Conservation (phyloP, 164 flowering plant genomes). For the Stephania cephalantha region DNA sequence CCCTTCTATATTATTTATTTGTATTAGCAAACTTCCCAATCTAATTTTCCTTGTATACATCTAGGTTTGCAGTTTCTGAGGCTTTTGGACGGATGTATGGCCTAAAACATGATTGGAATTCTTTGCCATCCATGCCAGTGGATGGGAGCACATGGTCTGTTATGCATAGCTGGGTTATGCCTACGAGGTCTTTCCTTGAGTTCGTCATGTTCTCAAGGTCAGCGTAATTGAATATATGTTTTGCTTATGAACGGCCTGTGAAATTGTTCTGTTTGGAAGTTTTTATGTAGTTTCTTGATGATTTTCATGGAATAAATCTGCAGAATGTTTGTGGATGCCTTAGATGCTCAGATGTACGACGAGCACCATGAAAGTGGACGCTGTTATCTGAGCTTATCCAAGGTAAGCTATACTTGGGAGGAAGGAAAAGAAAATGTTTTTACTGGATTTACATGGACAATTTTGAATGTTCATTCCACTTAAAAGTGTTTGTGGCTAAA, state of each 20-base stretch:
- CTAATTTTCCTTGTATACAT: conserved; percentile 1
- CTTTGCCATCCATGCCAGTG: conserved; percentile 83
- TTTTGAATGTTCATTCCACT: not conserved
- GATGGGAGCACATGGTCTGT: conserved; percentile 91
- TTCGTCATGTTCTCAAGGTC: conserved; percentile 97
- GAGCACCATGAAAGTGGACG: conserved; percentile 67
- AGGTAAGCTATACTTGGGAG: conserved; percentile 32
- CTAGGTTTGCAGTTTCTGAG: conserved; percentile 71
- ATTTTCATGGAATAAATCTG: conserved; percentile 1
- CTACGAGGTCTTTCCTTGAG: conserved; percentile 86
- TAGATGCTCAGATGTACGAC: conserved; percentile 72
- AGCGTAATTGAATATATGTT: not conserved
- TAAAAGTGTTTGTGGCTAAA: not conserved
- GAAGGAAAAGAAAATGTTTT: not conserved
- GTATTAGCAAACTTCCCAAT: not conserved
- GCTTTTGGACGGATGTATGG: conserved; percentile 81
- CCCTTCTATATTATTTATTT: not conserved
- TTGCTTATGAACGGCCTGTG: not conserved
- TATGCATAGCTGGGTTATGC: conserved; percentile 88
- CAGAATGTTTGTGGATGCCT: conserved; percentile 95
- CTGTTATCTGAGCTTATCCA: conserved; percentile 69
- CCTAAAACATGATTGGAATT: conserved; percentile 38
- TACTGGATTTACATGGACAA: not conserved
- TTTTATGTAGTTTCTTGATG: not conserved
- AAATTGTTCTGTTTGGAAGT: not conserved